Evolutionary conservation across 176 grass and related monocot species (phyloP).

Genomic region (Carex pumila): DNA sequence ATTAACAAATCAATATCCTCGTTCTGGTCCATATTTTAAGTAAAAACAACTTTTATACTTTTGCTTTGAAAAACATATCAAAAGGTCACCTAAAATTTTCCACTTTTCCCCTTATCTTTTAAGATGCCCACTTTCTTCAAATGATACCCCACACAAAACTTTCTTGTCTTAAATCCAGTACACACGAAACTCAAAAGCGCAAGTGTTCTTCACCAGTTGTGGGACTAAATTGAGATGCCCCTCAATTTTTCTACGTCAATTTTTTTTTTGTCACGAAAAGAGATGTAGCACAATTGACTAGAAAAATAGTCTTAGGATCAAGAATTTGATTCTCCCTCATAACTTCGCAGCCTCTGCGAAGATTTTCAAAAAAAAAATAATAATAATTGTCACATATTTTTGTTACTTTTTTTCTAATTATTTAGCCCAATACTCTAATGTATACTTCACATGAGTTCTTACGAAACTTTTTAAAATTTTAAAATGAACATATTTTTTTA

Average conservation of each 20-base stretch:
- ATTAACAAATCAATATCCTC: slow-evolving; percentile 15
- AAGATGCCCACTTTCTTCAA: slow-evolving; percentile 16
- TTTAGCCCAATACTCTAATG: too few species aligned
- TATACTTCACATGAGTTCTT: too few species aligned
- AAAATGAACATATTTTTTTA: too few species aligned
- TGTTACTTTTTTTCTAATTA: background rate
- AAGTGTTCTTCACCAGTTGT: background rate
- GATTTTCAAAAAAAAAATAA: too few species aligned
- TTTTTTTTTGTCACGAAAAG: too few species aligned
- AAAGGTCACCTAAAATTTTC: slow-evolving; percentile 19
- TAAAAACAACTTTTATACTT: slow-evolving; percentile 24
- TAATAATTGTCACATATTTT: too few species aligned
- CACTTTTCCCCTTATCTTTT: slow-evolving; percentile 14
- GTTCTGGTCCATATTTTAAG: slow-evolving; percentile 13
- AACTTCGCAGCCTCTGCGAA: too few species aligned
- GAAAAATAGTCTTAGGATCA: too few species aligned
- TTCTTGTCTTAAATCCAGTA: slow-evolving; percentile 3
- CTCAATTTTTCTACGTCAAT: background rate
- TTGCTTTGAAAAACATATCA: slow-evolving; percentile 28
- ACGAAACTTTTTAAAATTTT: too few species aligned
- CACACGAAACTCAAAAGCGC: background rate
- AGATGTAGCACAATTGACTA: too few species aligned
- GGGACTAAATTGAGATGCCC: background rate
- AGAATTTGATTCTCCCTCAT: too few species aligned
- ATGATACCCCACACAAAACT: background rate